Evolutionary conservation across 2,329 filamentous ascomycete species (phyloP).

Genomic region (Aureobasidium sp.): DNA sequence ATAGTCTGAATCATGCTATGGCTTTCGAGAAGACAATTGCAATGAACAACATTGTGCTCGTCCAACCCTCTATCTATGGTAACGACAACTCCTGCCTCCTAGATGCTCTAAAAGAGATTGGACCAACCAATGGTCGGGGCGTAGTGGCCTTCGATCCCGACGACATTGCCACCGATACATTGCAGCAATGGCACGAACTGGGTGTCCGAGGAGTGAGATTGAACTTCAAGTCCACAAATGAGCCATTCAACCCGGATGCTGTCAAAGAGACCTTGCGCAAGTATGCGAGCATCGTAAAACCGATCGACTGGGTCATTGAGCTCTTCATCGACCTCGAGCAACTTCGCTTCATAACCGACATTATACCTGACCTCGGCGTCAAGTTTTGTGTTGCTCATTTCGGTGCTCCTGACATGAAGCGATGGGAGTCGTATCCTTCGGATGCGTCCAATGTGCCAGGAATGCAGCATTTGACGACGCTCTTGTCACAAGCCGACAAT

Average conservation of each 20-base stretch:
- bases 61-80: constrained; percentile 27
- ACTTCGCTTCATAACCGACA: constrained; percentile 40
- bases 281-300: constrained; percentile 45
- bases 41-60: constrained; percentile 23
- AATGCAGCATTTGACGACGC: constrained; percentile 40
- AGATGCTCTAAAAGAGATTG: constrained; percentile 23
- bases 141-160: constrained; percentile 26
- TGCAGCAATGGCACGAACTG: constrained; percentile 22
- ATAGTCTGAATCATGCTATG: constrained; percentile 45
- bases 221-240: constrained; percentile 29
- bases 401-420: constrained; percentile 28
- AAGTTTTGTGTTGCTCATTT: constrained; percentile 54
- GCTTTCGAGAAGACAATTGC: constrained; percentile 22
- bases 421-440: constrained; percentile 23
- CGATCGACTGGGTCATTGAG: constrained; percentile 50
- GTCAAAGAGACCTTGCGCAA: constrained; percentile 36
- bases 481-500: constrained; percentile 37
- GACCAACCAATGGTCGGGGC: constrained; percentile 20
- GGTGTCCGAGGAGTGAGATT: constrained; percentile 27
- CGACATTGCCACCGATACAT: constrained; percentile 18
- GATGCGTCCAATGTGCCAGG: constrained; percentile 26
- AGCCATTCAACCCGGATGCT: constrained; percentile 30
- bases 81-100: constrained; percentile 27
- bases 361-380: constrained; percentile 42
- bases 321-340: constrained; percentile 48